phyloP scores from a whole-genome alignment of 805 yeast genomes.

The Metschnikowia gelsemii region DNA sequence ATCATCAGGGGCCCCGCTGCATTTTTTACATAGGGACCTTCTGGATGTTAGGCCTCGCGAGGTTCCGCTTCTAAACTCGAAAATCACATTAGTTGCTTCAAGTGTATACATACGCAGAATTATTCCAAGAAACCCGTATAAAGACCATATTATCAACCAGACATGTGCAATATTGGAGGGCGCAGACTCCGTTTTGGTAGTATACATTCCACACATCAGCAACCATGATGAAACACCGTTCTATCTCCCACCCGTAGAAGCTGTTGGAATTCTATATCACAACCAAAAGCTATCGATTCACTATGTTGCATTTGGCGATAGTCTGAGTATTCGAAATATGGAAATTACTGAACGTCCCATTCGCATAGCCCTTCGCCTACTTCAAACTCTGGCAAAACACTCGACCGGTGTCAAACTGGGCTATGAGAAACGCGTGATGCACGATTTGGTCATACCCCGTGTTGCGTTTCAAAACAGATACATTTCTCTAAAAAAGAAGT shows the following conservation, averaged over 20 bases:
- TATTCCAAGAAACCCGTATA: slow-evolving; percentile 87
- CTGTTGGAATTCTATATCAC: slow-evolving; percentile 66
- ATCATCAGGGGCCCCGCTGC: slow-evolving; percentile 9
- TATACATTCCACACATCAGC: slow-evolving; percentile 76
- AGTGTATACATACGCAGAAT: slow-evolving; percentile 72
- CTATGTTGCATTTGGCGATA: slow-evolving; percentile 58
- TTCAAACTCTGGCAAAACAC: slow-evolving; percentile 80
- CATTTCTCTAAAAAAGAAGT: slow-evolving; percentile 74
- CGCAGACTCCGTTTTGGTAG: slow-evolving; percentile 51
- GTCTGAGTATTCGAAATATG: slow-evolving; percentile 19
- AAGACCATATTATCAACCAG: slow-evolving; percentile 81
- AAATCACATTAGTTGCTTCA: slow-evolving; percentile 31
- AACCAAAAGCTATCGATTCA: slow-evolving; percentile 60
- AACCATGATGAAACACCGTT: slow-evolving; percentile 67
- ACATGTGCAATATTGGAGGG: slow-evolving; percentile 60
- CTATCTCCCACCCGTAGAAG: slow-evolving; percentile 82
- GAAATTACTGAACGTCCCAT: slow-evolving; percentile 59
- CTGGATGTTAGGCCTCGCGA: slow-evolving; percentile 33
- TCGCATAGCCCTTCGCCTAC: slow-evolving; percentile 76
- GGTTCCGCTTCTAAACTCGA: slow-evolving; percentile 27
- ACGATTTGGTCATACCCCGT: slow-evolving; percentile 82
- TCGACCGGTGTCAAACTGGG: slow-evolving; percentile 82
- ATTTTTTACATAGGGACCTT: slow-evolving; percentile 34
- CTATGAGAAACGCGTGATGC: slow-evolving; percentile 83
- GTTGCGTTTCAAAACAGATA: slow-evolving; percentile 81